A percentile compares a stretch with the other conserved stretches of the same genome.
Conservation (phyloP, 108 stramenopile species). For the Pseudonitzschia multiseries region DNA sequence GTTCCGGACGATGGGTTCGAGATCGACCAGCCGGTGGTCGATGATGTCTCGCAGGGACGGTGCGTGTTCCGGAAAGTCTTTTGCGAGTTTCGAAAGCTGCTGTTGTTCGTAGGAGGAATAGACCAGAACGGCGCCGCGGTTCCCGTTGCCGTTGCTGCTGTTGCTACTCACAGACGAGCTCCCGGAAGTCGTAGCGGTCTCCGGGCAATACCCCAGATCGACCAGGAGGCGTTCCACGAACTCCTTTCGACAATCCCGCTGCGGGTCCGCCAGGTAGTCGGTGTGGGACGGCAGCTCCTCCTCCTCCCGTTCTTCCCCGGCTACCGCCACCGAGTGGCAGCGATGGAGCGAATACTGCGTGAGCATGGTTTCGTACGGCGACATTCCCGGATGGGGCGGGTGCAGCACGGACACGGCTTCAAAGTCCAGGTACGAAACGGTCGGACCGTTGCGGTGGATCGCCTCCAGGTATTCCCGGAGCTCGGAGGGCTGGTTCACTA, state of each 20-base stretch:
- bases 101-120: slow-evolving; percentile 14
- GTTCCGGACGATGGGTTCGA: slow-evolving; percentile 2
- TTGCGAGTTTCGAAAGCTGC: neutral
- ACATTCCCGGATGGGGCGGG: slow-evolving; percentile 6
- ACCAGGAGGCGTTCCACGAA: neutral
- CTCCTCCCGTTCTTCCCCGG: neutral
- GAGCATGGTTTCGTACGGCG: slow-evolving; percentile 9
- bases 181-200: too few relatives aligned
- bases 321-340: neutral
- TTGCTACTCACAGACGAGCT: too few relatives aligned
- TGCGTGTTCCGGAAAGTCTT: neutral
- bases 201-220: neutral
- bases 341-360: slow-evolving; percentile 15
- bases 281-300: neutral
- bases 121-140: neutral
- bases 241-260: slow-evolving; percentile 5
- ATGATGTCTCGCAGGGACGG: neutral
- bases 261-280: slow-evolving; percentile 6
- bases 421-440: neutral
- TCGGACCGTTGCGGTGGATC: neutral
- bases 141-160: neutral
- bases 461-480: neutral
- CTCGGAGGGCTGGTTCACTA: neutral
- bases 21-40: slow-evolving; percentile 8
- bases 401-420: neutral